Evolutionary conservation across 148 eudicot genomes (phyloP), one percentile per base, ranked within the genome.

Genomic region (Talinum fruticosum): DNA sequence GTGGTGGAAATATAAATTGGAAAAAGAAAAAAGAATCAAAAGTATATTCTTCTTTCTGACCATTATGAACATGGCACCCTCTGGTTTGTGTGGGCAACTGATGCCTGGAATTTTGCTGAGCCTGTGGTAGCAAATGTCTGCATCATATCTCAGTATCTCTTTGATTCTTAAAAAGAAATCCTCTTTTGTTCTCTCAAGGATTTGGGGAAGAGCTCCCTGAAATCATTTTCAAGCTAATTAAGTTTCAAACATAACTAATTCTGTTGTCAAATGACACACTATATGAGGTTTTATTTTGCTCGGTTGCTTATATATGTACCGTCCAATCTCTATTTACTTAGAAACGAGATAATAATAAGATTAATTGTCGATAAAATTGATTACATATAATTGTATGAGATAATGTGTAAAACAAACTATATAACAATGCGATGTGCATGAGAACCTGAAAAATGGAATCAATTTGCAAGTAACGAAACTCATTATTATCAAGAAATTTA

Each of bases 51-150:
- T 4, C 3, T 4, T 2, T 45, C 81, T 79, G 32, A 89, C 92
- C 89, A 87, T 86, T 0, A 82, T 59, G 65, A 83, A 86, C 92
- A 89, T 89, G 49, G 88, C 83, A 54, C 92, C 92, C 71, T 89
- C 83, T 3, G 92, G 87, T 74, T 87, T 87, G 70, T 77, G 73
- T 19, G 92, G 89, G 71, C 92, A 89, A 73, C 79, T 73, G 70
- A 89, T 29, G 75, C 83, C 84, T 66, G 90, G 89, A 64, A 87
- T 83, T 45, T 89, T 87, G 61, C 81, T 78, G 29, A 89, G 79
- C 24, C 61, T 79, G 30, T 86, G 81, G 53, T 73, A 87, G 71
- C 89, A 84, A 19, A 83, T 71, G 47, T 86, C 75, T 12, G 87
- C 90, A 71, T 84, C 82, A 26, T 62, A 72, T 32, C 72, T 53